phyloP scores from a whole-genome alignment of 257 asterid genomes.

The Plantago major region DNA sequence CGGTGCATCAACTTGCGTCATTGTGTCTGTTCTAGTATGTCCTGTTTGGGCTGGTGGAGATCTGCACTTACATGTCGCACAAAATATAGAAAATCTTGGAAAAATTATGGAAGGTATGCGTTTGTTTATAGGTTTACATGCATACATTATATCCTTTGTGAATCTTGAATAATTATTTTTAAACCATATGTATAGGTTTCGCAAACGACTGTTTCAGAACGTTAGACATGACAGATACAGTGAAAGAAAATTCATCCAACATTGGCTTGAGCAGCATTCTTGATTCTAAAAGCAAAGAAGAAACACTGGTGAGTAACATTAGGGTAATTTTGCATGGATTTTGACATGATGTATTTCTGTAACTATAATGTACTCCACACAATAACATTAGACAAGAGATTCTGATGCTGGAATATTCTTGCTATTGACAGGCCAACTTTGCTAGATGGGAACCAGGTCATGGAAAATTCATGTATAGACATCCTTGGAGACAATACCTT shows the following conservation, averaged over 20 bases:
- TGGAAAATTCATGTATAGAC: constrained; percentile 60
- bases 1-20: constrained; percentile 56
- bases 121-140: no score
- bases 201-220: constrained; percentile 40
- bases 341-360: background rate
- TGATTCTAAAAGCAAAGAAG: constrained; percentile 63
- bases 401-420: background rate
- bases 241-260: constrained; percentile 20
- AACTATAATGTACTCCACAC: background rate
- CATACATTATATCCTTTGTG: no score
- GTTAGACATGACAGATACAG: constrained; percentile 19
- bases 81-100: constrained; percentile 50
- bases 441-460: constrained; percentile 92
- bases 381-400: background rate
- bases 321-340: background rate
- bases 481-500: constrained; percentile 82
- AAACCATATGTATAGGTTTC: constrained; percentile 28
- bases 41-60: constrained; percentile 90
- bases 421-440: constrained; percentile 50
- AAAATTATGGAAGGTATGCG: constrained; percentile 49
- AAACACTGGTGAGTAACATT: constrained; percentile 46
- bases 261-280: constrained; percentile 39
- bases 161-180: no score
- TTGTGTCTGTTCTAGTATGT: constrained; percentile 45
- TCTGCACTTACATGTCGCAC: constrained; percentile 58